Base-by-base conservation (phyloP, 208 protist species). In the Acanthamoeba castellanii region DNA sequence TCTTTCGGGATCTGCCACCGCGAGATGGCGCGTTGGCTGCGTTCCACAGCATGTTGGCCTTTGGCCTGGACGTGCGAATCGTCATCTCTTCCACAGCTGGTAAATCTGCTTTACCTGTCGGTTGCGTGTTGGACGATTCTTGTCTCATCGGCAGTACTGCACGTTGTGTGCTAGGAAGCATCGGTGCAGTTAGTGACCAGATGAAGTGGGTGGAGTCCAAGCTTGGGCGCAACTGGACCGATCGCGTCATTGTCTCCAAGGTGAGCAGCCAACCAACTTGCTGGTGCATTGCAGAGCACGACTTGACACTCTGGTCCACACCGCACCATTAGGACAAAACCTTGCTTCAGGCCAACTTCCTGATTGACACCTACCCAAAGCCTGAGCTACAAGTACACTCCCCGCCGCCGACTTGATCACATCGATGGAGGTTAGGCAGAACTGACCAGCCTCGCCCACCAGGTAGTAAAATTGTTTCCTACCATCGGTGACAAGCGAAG, bases 211-310 rank as follows among this genome's bases (percentile, higher is more conserved):
- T 78, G 11, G 70, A 78, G 14, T 34, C 37, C 70, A 30, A 78
- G 70, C 70, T 78, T 8, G 70, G 70, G 37, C 70, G 70, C n/a
- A 78, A 78, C 70, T 78, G 70, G 70, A 78, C 70, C 30, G 70
- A 78, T 20, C 70, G 70, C 5, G 30, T 78, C 32, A 45, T 78
- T 8, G 70, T 78, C 37, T 78, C 70, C 70, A 78, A 78, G 70
- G 70, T 78, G 20, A 11, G 14, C 59, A 11, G 2, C 25, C 59
- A 66, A 7, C 59, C 7, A 3, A 42, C 37, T 14, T 27, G 66
- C 20, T 72, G 66, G 66, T 34, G 22, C 6, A 8, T 72, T 37
- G 1, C 9, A 13, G 66, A 2, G 66, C 22, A 8, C n/a, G 7
- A 30, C 14, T 34, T 37, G 22, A 37, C 18, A 27, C 30, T 8